Percentiles rank a stretch among this genome's conserved stretches.
phyloP scores from a whole-genome alignment of 1,284 basidiomycete species.

The Rhodotorula mucilaginosa region DNA sequence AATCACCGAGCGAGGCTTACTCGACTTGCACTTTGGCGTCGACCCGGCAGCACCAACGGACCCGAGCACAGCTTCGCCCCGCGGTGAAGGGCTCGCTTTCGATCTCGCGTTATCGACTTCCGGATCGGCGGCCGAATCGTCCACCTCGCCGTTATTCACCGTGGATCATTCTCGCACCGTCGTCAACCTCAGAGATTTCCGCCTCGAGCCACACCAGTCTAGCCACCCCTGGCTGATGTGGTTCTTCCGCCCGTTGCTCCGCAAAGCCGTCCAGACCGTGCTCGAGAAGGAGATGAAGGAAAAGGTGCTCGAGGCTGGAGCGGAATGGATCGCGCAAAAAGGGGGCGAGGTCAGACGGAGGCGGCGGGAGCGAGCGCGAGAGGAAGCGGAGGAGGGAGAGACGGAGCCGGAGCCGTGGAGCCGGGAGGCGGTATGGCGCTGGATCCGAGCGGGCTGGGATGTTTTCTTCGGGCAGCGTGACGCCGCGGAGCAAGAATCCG shows the following conservation, averaged over 20 bases:
- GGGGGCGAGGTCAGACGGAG: slow-evolving; percentile 6
- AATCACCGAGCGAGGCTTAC: slow-evolving; percentile 50
- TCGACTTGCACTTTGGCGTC: slow-evolving; percentile 52
- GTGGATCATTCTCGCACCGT: background rate
- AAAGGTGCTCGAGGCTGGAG: slow-evolving; percentile 10
- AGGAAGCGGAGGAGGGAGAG: background rate
- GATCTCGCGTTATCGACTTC: background rate
- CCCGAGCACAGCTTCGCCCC: background rate
- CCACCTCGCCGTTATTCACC: background rate
- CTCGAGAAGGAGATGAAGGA: slow-evolving; percentile 19
- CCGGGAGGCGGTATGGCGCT: slow-evolving; percentile 8
- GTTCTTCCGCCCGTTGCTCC: slow-evolving; percentile 14
- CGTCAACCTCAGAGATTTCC: slow-evolving; percentile 6
- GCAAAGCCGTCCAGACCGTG: slow-evolving; percentile 5
- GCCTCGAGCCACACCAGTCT: slow-evolving; percentile 18
- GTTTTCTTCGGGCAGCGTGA: background rate
- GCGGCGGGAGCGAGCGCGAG: background rate
- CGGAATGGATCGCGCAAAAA: slow-evolving; percentile 5
- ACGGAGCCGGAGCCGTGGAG: background rate
- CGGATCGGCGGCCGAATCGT: background rate
- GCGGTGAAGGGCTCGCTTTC: background rate
- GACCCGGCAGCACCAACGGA: background rate
- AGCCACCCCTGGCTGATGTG: slow-evolving; percentile 20
- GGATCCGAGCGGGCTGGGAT: slow-evolving; percentile 14
- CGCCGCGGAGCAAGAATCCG: background rate